Conservation (phyloP, 352 stramenopile species). For the Blastocystis sp. region DNA sequence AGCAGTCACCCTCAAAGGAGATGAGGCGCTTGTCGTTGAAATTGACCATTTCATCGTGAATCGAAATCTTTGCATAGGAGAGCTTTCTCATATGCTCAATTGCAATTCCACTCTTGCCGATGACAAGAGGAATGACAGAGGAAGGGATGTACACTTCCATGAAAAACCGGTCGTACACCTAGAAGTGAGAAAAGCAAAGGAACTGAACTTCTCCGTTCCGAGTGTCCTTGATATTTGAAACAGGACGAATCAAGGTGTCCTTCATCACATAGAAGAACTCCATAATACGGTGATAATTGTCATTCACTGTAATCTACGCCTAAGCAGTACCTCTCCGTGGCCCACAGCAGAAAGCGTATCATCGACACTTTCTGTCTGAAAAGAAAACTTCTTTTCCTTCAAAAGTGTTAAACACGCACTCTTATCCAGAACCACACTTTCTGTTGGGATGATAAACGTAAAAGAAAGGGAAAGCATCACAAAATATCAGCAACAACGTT, state of each 20-base stretch:
- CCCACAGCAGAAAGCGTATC: not conserved
- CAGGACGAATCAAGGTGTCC: not conserved
- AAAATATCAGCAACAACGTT: not conserved
- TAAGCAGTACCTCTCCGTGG: not conserved
- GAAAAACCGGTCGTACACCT: not conserved
- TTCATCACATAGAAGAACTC: slow-evolving; percentile 53
- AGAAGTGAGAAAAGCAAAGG: not conserved
- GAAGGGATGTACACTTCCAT: not conserved
- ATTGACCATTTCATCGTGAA: not conserved
- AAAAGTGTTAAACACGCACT: not conserved
- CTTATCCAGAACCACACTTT: not conserved
- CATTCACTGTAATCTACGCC: slow-evolving; percentile 14
- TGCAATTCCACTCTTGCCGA: slow-evolving; percentile 15
- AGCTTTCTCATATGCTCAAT: slow-evolving; percentile 20
- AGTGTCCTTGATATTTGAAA: not conserved
- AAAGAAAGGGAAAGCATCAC: not conserved
- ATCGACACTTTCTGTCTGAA: not conserved
- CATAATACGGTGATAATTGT: not conserved
- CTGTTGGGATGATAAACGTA: not conserved
- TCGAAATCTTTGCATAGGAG: not conserved
- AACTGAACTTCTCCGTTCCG: not conserved
- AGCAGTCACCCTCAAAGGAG: not conserved
- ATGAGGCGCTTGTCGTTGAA: not conserved
- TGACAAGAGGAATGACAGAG: not conserved
- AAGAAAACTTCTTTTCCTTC: not conserved